Base-by-base conservation (phyloP, 2,329 filamentous ascomycete genomes). In the Penicillium sp. region DNA sequence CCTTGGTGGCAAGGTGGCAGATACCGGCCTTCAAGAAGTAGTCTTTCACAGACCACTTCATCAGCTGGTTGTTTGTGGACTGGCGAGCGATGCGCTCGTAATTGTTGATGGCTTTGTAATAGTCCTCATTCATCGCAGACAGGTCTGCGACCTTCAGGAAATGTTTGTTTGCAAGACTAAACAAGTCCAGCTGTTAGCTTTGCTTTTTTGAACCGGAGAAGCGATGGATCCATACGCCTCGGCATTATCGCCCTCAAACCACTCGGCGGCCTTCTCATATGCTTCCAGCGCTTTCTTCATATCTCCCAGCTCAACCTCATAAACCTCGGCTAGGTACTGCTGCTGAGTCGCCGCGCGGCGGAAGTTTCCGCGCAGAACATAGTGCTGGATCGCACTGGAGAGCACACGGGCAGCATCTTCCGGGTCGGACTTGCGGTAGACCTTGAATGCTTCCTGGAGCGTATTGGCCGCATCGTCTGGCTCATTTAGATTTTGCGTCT, bases 1-100 rank as follows among this genome's bases (percentile, higher is more conserved):
- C 76, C 51, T 76, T 79, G n/a, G 81, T 81, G 49, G 84, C 85
- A 34, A 97, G 81, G 70, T 95, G 88, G 77, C 92, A 96, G 69
- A 97, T 89, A 29, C 91, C 92, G 0, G 90, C 90, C 77, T 96
- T 96, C 67, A 97, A 81, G 67, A 96, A 86, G 76, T 96, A 96
- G 61, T 96, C 91, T 75, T 96, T 97, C 59, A 97, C 90, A 44
- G 85, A 90, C 84, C 90, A 95, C 70, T 87, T 89, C 89, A 95
- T 93, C 53, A 96, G 79, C 72, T 95, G 94, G 79, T 95, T 96
- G 73, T 86, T 86, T 65, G 96, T 85, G 33, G 87, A 88, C 41
- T 83, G 81, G 52, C 83, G 81, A 39, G 90, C 88, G 45, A 96
- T 90, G 66, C 87, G 86, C 72, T 97, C 93, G 76, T 88, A 96